Conservation (phyloP, 164 flowering plant genomes). For the Vitis rotundifolia region DNA sequence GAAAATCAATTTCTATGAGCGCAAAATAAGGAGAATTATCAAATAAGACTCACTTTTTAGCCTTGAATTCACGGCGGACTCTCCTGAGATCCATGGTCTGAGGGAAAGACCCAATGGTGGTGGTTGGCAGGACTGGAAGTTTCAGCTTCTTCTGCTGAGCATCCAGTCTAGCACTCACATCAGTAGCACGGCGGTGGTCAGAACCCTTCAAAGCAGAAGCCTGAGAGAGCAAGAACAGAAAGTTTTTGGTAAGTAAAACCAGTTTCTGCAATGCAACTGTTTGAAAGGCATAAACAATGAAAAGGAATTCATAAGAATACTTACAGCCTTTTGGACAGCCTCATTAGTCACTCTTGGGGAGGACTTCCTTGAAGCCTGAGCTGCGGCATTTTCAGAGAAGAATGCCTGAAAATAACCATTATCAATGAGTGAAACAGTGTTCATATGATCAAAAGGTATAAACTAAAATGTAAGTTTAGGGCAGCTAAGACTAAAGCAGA, state of each 20-base stretch:
- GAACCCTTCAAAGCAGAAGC: constrained; percentile 77
- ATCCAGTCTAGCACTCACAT: constrained; percentile 69
- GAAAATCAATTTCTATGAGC: too few relatives aligned
- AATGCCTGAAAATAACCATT: constrained; percentile 42
- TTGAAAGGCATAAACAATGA: not conserved
- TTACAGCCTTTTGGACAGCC: constrained; percentile 76
- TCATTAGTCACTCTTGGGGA: constrained; percentile 74
- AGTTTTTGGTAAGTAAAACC: not conserved
- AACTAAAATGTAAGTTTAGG: too few relatives aligned
- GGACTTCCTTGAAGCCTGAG: constrained; percentile 70
- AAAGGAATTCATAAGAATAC: constrained; percentile 20
- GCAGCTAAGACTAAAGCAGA: too few relatives aligned
- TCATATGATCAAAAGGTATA: not conserved
- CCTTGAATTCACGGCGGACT: constrained; percentile 80
- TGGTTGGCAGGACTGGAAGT: constrained; percentile 73
- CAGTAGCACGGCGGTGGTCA: constrained; percentile 73
- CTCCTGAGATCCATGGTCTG: constrained; percentile 78
- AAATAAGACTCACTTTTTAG: constrained; percentile 49
- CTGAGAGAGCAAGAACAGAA: constrained; percentile 21
- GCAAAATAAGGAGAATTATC: not conserved
- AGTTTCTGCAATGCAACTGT: not conserved
- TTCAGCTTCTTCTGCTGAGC: constrained; percentile 74
- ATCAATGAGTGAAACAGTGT: not conserved
- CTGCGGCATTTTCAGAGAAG: constrained; percentile 67
- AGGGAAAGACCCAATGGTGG: constrained; percentile 85